Conservation (phyloP, 2,329 filamentous ascomycete species). For the Colletotrichum abscissum region DNA sequence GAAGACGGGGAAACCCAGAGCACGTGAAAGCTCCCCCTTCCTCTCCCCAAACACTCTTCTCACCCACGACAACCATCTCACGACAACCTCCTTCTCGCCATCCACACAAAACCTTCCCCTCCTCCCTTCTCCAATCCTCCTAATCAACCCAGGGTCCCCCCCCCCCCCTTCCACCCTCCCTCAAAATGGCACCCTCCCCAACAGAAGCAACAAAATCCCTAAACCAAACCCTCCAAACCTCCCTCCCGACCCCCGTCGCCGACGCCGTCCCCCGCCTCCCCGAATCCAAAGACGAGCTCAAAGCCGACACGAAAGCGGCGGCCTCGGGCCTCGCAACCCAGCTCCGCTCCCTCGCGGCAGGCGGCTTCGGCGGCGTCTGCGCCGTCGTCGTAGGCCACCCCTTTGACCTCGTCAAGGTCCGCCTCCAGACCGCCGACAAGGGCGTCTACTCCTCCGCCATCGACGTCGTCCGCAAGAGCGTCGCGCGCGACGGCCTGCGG, state of each 20-base stretch:
- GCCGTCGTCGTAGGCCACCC: conserved; percentile 95
- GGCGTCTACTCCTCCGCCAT: conserved; percentile 91
- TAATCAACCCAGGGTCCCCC: background rate
- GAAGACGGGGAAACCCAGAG: background rate
- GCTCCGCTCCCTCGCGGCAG: conserved; percentile 85
- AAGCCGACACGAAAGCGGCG: conserved; percentile 53
- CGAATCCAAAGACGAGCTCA: conserved; percentile 56
- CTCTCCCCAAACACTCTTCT: background rate
- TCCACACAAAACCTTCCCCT: background rate
- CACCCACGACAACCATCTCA: background rate
- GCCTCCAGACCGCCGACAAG: conserved; percentile 93
- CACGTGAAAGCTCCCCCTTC: conserved; percentile 19
- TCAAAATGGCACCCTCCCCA: conserved; percentile 38
- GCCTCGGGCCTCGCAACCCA: conserved; percentile 56
- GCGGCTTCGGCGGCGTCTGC: conserved; percentile 93
- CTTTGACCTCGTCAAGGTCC: conserved; percentile 97
- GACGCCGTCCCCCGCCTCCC: conserved; percentile 55
- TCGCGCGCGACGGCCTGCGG: conserved; percentile 84
- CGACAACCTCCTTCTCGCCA: background rate
- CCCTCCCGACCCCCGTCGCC: conserved; percentile 48
- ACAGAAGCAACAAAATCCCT: conserved; percentile 37
- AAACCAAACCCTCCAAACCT: conserved; percentile 26
- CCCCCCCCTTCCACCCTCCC: background rate
- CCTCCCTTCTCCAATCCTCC: background rate
- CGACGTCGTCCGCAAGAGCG: conserved; percentile 89